phyloP scores from a whole-genome alignment of 352 stramenopile species.

The Globisporangium splendens region DNA sequence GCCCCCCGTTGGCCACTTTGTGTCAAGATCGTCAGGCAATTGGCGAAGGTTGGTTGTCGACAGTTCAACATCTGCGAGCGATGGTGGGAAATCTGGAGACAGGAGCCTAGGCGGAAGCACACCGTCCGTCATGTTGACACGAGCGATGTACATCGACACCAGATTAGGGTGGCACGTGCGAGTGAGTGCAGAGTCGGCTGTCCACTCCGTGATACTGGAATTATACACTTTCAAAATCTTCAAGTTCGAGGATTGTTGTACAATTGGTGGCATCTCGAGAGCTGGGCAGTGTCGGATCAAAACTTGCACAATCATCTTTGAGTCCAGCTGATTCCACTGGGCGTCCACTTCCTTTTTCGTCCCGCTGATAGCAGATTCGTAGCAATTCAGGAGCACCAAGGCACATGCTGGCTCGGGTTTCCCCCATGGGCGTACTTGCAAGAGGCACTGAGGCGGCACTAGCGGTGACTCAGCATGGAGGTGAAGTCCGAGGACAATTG shows the following conservation, averaged over 20 bases:
- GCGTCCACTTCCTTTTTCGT: too few relatives aligned
- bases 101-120: background rate
- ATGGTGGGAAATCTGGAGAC: slow-evolving; percentile 7
- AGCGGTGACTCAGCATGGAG: too few relatives aligned
- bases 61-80: slow-evolving; percentile 5
- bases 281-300: background rate
- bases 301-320: background rate
- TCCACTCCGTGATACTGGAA: background rate
- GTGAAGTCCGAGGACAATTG: too few relatives aligned
- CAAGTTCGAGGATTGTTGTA: background rate
- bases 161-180: too few relatives aligned
- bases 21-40: background rate
- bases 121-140: too few relatives aligned
- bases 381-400: too few relatives aligned
- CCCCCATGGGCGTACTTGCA: too few relatives aligned
- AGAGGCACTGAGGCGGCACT: too few relatives aligned
- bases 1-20: slow-evolving; percentile 1
- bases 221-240: background rate
- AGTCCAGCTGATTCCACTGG: too few relatives aligned
- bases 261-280: background rate
- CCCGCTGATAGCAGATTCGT: too few relatives aligned
- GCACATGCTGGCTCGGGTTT: too few relatives aligned
- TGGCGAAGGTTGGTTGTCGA: slow-evolving; percentile 4
- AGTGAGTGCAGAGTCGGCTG: background rate
- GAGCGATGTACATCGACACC: too few relatives aligned